Evolutionary conservation across 2,329 filamentous ascomycete genomes (phyloP), one percentile per base, ranked within the genome.

Genomic region (Proliferodiscus dingleyae): DNA sequence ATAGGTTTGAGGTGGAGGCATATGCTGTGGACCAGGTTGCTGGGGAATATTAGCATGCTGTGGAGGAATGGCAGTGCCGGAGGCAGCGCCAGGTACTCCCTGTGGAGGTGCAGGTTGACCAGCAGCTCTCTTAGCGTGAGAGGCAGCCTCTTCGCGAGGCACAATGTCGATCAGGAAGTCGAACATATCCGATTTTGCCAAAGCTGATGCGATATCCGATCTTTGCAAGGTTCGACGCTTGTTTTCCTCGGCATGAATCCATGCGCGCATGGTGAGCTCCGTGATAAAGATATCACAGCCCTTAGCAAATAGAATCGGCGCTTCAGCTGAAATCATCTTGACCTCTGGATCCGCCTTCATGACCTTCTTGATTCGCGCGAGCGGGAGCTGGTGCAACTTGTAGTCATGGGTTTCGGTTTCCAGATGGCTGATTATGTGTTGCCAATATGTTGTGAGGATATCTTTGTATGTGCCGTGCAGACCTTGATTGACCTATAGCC

Each of bases 291-390:
- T 96, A 64, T 98, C 93, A 68, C 93, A 97, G 29, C 91, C 93
- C 69, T 98, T 98, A 41, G 93, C 93, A 62, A 98, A 98, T 11
- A 98, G 75, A 58, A 98, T 98, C 1, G 93, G 93, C 2, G 93
- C 93, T 70, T 98, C 93, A 7, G 93, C 93, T 3, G 90, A 97
- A 53, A 98, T 98, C 93, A 98, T 98, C 74, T 98, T 98, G 38
- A 98, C 93, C 61, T 98, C 93, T 0, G 93, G 93, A 58, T 98
- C 93, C 1, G 93, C 93, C 71, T 98, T 98, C 93, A 98, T 98
- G 56, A 98, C 93, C 68, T 98, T 98, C 75, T 98, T 98, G 72
- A 98, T 98, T 44, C 93, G 85, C n/a, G 93, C 93, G 32, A 98
- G 77, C 2, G 93, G 93, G 30, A 98, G 77, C 67, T 97, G 93